Percentiles rank a stretch among this genome's conserved stretches.
Evolutionary conservation across 2,329 filamentous ascomycete genomes (phyloP).

Genomic region (Microascus cirrosus): DNA sequence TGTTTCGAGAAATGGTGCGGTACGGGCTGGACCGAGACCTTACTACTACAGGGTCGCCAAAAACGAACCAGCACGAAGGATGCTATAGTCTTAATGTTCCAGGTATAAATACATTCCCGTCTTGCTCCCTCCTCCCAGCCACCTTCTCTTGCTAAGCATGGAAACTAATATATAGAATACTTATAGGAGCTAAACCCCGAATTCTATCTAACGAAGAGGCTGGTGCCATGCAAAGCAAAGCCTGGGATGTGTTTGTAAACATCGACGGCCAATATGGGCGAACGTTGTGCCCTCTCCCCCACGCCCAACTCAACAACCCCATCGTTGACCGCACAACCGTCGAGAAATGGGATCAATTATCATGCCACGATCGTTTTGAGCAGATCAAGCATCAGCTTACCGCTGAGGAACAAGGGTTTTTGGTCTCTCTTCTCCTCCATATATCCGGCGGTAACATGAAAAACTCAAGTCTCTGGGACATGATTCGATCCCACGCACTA

Average conservation of each 20-base stretch:
- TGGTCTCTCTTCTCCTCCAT: constrained; percentile 29
- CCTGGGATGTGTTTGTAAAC: constrained; percentile 29
- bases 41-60: too few species aligned
- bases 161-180: too few species aligned
- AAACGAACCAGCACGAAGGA: too few species aligned
- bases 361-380: constrained; percentile 27
- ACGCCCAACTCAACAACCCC: constrained; percentile 20
- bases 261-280: constrained; percentile 28
- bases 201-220: too few species aligned
- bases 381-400: constrained; percentile 25
- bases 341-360: constrained; percentile 24
- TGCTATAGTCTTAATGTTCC: too few species aligned
- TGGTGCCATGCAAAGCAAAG: constrained; percentile 11
- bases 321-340: constrained; percentile 10
- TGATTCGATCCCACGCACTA: constrained; percentile 36
- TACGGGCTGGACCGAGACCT: constrained; percentile 30
- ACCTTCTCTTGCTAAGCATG: too few species aligned
- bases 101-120: too few species aligned
- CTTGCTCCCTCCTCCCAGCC: too few species aligned
- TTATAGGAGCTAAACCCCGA: too few species aligned
- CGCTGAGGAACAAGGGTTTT: constrained; percentile 23
- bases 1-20: constrained; percentile 31
- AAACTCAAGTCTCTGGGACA: constrained; percentile 31
- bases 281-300: constrained; percentile 26
- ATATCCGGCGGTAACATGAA: constrained; percentile 29